Evolutionary conservation across 371 early-diverging fungal species (phyloP).

Genomic region (Rhizopus microsporus): DNA sequence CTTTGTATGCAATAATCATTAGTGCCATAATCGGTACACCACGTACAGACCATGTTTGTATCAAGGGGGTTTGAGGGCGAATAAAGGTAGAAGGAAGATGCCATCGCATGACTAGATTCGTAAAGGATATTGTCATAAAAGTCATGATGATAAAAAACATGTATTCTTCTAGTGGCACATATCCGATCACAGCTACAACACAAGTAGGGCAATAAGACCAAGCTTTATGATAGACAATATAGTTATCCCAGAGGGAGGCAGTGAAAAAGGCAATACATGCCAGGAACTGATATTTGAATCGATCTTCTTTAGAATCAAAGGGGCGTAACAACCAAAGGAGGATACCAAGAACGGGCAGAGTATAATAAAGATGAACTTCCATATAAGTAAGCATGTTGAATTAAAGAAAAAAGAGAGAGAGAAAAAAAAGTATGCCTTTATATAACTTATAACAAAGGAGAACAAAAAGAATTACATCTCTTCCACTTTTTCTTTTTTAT

Average conservation of each 20-base stretch:
- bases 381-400: conserved; percentile 52
- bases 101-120: conserved; percentile 49
- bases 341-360: conserved; percentile 50
- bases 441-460: neutral
- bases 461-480: neutral
- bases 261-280: conserved; percentile 48
- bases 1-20: conserved; percentile 30
- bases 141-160: conserved; percentile 69
- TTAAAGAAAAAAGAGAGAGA: neutral
- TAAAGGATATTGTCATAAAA: conserved; percentile 47
- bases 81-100: conserved; percentile 38
- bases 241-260: conserved; percentile 69
- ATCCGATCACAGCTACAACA: conserved; percentile 58
- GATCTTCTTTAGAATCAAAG: conserved; percentile 38
- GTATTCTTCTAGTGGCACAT: conserved; percentile 66
- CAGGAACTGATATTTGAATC: conserved; percentile 49
- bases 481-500: too few relatives aligned
- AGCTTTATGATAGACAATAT: conserved; percentile 54
- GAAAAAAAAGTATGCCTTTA: conserved; percentile 3
- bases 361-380: conserved; percentile 61
- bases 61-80: conserved; percentile 24
- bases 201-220: conserved; percentile 56
- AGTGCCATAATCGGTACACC: conserved; percentile 39
- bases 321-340: conserved; percentile 42
- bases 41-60: conserved; percentile 31